phyloP scores from a whole-genome alignment of 352 stramenopile genomes.

The Globisporangium polare region DNA sequence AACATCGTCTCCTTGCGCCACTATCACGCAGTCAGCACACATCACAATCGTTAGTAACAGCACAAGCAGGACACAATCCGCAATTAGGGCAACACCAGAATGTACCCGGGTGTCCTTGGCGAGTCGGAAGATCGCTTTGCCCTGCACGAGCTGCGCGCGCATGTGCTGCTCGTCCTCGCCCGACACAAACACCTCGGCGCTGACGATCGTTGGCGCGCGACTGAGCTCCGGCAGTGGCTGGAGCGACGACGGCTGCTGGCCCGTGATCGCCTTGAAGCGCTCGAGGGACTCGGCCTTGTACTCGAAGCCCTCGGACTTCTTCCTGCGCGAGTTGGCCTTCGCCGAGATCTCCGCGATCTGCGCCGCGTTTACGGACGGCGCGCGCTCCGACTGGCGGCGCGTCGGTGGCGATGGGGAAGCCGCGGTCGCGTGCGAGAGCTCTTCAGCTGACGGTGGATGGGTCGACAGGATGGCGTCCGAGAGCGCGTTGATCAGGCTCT shows the following conservation, averaged over 20 bases:
- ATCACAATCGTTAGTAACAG: not conserved
- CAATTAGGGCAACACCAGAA: not conserved
- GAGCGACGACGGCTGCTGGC: not conserved
- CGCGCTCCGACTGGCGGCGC: constrained; percentile 14
- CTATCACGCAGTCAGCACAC: constrained; percentile 5
- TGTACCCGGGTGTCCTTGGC: constrained; percentile 17
- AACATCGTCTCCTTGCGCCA: constrained; percentile 35
- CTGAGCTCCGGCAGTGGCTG: not conserved
- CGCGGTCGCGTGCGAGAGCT: not conserved
- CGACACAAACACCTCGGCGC: not conserved
- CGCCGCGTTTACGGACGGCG: constrained; percentile 8
- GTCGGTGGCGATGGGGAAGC: not conserved
- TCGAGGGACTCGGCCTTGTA: constrained; percentile 13
- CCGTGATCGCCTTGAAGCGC: constrained; percentile 5
- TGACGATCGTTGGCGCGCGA: not conserved
- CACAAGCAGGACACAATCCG: not conserved
- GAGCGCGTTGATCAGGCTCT: constrained; percentile 17
- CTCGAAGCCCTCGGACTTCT: constrained; percentile 12
- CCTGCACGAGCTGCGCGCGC: constrained; percentile 5
- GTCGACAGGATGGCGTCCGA: constrained; percentile 10
- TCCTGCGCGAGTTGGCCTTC: constrained; percentile 4
- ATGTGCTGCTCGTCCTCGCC: constrained; percentile 5
- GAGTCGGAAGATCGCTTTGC: constrained; percentile 19
- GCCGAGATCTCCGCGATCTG: constrained; percentile 5
- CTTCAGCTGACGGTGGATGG: not conserved